These are phyloP conservation scores for Tagetes erecta DNA, from an alignment of 129 eudicot genomes.

Conservation along the genomic window DNA sequence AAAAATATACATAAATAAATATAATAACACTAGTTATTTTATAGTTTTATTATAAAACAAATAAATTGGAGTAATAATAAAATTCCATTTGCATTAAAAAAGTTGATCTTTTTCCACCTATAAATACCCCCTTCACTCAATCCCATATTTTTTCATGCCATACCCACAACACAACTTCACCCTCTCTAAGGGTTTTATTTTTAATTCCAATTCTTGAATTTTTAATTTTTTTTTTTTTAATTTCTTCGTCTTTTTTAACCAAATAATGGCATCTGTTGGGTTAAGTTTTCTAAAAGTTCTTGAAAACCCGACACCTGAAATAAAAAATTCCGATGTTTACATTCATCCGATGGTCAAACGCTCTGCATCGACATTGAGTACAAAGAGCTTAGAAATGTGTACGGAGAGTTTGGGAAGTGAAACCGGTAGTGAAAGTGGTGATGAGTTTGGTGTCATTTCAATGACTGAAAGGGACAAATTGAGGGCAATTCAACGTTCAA, in stretches of 20 bases:
- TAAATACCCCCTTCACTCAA: constrained; percentile 53
- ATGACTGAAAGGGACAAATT: constrained; percentile 31
- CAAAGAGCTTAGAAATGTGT: constrained; percentile 87
- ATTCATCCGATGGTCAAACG: constrained; percentile 67
- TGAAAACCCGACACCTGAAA: constrained; percentile 32
- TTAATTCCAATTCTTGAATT: not conserved
- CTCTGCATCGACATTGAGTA: constrained; percentile 55
- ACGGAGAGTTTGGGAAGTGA: constrained; percentile 91
- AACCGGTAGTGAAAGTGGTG: constrained; percentile 56
- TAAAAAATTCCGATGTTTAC: constrained; percentile 35
- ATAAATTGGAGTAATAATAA: not conserved
- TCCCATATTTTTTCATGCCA: constrained; percentile 46
- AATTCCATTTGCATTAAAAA: constrained; percentile 45
- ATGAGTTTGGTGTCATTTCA: constrained; percentile 35
- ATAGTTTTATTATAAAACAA: too few species aligned
- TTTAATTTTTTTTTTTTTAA: too few species aligned
- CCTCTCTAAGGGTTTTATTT: constrained; percentile 5
- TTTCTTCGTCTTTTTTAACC: constrained; percentile 5
- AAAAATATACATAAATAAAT: not conserved
- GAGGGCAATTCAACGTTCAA: constrained; percentile 21
- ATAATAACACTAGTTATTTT: too few species aligned
- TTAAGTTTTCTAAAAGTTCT: constrained; percentile 61
- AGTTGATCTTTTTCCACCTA: constrained; percentile 43
- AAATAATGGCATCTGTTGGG: constrained; percentile 45
- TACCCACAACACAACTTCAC: constrained; percentile 19